Evolutionary conservation across 2,329 filamentous ascomycete genomes (phyloP).

Genomic region (Sporothrix pallida): DNA sequence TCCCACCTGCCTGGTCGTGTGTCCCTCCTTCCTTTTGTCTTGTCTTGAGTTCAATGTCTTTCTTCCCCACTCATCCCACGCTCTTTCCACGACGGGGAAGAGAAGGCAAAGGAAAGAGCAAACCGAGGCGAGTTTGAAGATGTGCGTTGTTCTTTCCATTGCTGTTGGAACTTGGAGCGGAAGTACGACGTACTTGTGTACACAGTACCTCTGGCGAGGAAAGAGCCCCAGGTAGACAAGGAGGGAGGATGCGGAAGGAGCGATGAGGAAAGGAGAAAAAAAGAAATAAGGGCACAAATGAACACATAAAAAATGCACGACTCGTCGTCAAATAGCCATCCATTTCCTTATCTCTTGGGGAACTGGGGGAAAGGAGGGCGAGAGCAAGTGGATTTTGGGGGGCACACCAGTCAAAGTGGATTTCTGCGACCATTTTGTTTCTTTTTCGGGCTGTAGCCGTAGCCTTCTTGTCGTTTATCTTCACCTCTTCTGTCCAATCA

Average conservation of each 20-base stretch:
- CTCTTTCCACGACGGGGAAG: background rate
- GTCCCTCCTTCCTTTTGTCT: background rate
- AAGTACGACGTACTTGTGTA: background rate
- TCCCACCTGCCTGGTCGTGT: conserved; percentile 20
- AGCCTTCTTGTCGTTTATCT: conserved; percentile 24
- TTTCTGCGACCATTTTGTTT: conserved; percentile 11
- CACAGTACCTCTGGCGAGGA: background rate
- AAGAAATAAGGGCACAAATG: too few species aligned
- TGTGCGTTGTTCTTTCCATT: background rate
- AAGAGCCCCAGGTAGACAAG: background rate
- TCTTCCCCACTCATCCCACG: conserved; percentile 28
- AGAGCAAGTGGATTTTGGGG: conserved; percentile 18
- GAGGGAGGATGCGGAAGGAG: background rate
- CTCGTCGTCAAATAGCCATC: conserved; percentile 36
- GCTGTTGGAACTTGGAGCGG: background rate
- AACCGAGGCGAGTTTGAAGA: background rate
- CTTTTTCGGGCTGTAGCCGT: background rate
- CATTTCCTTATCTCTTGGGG: conserved; percentile 39
- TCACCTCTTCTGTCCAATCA: conserved; percentile 12
- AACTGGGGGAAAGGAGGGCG: background rate
- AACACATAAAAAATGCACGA: background rate
- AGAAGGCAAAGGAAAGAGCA: background rate
- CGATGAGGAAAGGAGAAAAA: background rate
- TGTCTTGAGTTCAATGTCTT: background rate
- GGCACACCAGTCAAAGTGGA: conserved; percentile 7